Evolutionary conservation across 495 filamentous ascomycete genomes (phyloP).

Genomic region (Lepidopterella palustris): DNA sequence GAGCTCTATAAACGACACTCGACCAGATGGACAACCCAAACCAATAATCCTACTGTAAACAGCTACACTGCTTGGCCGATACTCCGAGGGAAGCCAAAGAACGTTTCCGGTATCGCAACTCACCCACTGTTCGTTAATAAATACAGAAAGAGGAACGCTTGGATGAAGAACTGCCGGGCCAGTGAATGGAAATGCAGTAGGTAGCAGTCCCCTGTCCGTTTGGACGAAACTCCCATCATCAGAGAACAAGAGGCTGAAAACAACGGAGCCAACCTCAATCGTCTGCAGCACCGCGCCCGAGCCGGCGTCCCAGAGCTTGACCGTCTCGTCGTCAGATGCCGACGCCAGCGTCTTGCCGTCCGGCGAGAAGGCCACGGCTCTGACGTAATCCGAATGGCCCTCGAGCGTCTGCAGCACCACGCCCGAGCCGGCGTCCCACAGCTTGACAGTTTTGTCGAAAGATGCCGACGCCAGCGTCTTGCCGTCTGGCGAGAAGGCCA

Average conservation of each 20-base stretch:
- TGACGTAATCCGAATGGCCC: slow-evolving; percentile 1
- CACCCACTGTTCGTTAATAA: slow-evolving; percentile 4
- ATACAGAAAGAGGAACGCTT: not conserved
- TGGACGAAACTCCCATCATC: slow-evolving; percentile 6
- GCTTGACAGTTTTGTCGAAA: too few relatives aligned
- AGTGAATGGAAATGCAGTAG: not conserved
- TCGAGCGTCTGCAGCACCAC: slow-evolving; percentile 12
- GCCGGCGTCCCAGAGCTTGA: not conserved
- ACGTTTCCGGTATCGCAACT: not conserved
- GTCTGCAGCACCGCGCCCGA: not conserved
- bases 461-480: slow-evolving; percentile 1
- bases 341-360: slow-evolving; percentile 1
- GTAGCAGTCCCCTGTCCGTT: not conserved
- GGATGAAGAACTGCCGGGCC: not conserved
- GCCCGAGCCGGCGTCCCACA: too few relatives aligned
- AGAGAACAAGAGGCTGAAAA: not conserved
- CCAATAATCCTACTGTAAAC: not conserved
- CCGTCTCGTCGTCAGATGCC: not conserved
- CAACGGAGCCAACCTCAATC: not conserved
- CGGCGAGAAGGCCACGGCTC: slow-evolving; percentile 7
- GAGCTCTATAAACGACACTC: not conserved
- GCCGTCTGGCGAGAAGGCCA: slow-evolving; percentile 11
- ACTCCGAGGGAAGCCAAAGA: not conserved
- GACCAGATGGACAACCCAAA: not conserved
- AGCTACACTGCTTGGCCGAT: not conserved